Percentiles rank a stretch among this genome's conserved stretches.
These are phyloP conservation scores for Picea glauca DNA, from an alignment of 75 land plant species.

Conservation along the genomic window DNA sequence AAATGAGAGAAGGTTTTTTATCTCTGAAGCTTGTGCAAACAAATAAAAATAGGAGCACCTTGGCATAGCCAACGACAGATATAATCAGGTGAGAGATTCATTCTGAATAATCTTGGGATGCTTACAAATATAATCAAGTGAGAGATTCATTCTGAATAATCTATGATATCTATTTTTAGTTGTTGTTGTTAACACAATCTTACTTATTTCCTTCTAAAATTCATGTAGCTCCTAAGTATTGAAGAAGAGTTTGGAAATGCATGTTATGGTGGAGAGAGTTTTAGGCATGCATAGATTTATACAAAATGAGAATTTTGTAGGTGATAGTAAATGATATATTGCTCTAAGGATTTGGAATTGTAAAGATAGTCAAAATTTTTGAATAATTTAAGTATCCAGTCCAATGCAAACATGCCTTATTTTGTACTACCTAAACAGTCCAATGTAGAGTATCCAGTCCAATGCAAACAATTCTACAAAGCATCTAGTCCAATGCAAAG, in stretches of 20 bases:
- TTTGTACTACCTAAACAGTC: background rate
- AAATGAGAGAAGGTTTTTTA: too few relatives aligned
- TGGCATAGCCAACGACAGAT: too few relatives aligned
- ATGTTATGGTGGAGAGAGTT: constrained; percentile 82
- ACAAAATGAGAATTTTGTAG: constrained; percentile 22
- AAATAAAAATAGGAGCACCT: too few relatives aligned
- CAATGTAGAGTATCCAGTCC: too few relatives aligned
- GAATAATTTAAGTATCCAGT: background rate
- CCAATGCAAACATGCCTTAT: constrained; percentile 6
- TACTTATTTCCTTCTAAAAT: background rate
- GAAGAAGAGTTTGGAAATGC: constrained; percentile 95
- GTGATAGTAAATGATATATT: background rate
- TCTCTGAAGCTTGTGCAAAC: too few relatives aligned
- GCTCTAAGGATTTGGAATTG: background rate
- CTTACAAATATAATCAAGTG: too few relatives aligned
- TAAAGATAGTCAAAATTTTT: background rate
- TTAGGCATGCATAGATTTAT: constrained; percentile 68
- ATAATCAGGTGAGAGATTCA: too few relatives aligned
- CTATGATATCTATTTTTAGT: background rate
- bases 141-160: too few relatives aligned
- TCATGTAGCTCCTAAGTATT: constrained; percentile 81
- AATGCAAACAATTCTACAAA: too few relatives aligned
- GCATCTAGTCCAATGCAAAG: background rate
- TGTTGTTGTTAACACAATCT: background rate
- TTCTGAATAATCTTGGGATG: too few relatives aligned